Base-by-base conservation (phyloP, 495 filamentous ascomycete species). In the Xylaria bambusicola region DNA sequence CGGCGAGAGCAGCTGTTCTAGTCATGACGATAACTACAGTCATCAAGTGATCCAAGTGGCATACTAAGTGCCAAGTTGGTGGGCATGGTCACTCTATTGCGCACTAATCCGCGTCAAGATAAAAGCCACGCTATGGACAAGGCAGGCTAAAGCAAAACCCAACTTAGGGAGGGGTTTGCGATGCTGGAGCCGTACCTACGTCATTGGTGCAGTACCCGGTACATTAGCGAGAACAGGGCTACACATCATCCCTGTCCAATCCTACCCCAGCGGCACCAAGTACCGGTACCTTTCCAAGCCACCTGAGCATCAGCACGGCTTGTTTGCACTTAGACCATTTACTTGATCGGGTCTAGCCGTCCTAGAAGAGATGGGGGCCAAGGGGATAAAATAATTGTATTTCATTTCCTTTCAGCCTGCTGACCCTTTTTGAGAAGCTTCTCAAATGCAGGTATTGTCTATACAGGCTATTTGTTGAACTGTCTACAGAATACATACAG, bases 201-300 rank as follows among this genome's bases (percentile, higher is more conserved):
- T 61, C 58, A 61, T 61, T 56, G 42, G 36, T 53, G 48, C 31
- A 50, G 58, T 61, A 59, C 56, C 50, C 44, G 35, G 58, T 48
- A 61, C 58, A 56, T 61, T 55, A 56, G 58, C 58, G 58, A 61
- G 45, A 21, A 40, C 58, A 61, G 44, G 50, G 58, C 51, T 52
- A 56, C 18, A 51, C 51, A 29, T 40, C 2, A 54, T 61, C 58
- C 58, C 58, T 61, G 58, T 6, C 35, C 24, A 54, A 61, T 56
- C 42, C 41, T 46, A 54, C 58, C 58, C 58, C 44, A 21, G 31
- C 31, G 3, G 18, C 26, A 44, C 15, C 58, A 56, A 61, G 58
- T 61, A 61, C 58, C 58, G 58, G 58, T 61, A 61, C 58, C 56
- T 61, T n/a, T 5, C 1, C 23, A 55, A 40, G 42, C 58, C 51